Conservation (phyloP, 78 protist genomes). For the Protostelium mycophagum region DNA sequence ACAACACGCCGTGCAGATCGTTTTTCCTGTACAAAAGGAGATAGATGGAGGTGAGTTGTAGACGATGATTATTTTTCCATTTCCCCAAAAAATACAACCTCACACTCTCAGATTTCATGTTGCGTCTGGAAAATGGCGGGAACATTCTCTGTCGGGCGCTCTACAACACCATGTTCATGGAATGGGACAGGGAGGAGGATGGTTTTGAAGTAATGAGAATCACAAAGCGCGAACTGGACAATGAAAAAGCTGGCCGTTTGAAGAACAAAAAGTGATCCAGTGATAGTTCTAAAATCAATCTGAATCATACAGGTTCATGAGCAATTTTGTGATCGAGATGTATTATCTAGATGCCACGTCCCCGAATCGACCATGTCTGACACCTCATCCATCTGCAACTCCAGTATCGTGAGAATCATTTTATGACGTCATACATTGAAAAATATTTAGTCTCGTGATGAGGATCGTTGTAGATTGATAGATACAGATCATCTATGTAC, state of each 20-base stretch:
- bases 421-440: neutral
- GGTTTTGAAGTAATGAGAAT: neutral
- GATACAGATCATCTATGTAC: too few relatives aligned
- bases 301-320: neutral
- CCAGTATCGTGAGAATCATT: neutral
- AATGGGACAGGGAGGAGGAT: neutral
- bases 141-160: neutral
- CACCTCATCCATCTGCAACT: neutral
- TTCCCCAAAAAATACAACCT: too few relatives aligned
- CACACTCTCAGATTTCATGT: neutral
- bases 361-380: neutral
- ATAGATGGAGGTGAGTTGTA: neutral
- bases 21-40: neutral
- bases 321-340: neutral
- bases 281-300: neutral
- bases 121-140: neutral
- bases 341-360: neutral
- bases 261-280: neutral
- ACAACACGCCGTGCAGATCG: neutral
- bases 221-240: neutral
- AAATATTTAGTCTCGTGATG: neutral
- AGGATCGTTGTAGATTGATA: too few relatives aligned
- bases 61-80: too few relatives aligned
- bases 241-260: neutral
- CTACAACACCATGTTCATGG: conserved; percentile 1